Evolutionary conservation across 2,329 filamentous ascomycete species (phyloP).

Genomic region (Colletotrichum limetticola): DNA sequence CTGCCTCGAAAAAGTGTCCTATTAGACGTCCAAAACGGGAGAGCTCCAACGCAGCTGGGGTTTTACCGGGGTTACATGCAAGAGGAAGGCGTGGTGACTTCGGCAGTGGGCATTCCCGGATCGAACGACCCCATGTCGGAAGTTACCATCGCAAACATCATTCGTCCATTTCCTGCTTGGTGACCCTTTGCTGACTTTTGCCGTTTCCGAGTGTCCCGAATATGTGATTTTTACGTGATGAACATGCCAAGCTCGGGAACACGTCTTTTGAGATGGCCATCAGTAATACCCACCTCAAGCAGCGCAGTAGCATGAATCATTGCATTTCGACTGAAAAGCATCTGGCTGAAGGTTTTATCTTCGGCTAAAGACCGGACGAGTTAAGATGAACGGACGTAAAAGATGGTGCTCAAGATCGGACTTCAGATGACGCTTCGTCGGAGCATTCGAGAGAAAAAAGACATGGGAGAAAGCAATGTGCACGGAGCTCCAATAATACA

Average conservation of each 20-base stretch:
- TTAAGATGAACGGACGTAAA: neutral
- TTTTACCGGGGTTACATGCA: slow-evolving; percentile 13
- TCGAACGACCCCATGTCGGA: slow-evolving; percentile 11
- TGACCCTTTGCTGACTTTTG: neutral
- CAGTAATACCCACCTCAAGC: neutral
- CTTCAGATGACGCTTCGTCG: neutral
- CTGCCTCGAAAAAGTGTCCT: neutral
- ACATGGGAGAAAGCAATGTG: too few relatives aligned
- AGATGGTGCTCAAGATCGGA: too few relatives aligned
- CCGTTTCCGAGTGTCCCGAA: neutral
- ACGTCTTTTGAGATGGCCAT: neutral
- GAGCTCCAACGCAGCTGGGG: neutral
- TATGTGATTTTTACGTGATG: neutral
- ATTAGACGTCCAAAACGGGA: neutral
- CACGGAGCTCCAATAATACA: too few relatives aligned
- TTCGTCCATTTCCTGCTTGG: neutral
- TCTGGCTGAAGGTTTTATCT: too few relatives aligned
- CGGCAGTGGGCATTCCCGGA: slow-evolving; percentile 4
- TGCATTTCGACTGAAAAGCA: too few relatives aligned
- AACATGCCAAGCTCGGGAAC: neutral
- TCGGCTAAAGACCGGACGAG: too few relatives aligned
- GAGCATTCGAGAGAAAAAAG: neutral
- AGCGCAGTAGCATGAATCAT: neutral
- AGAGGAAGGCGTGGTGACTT: neutral
- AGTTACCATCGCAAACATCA: neutral